Evolutionary conservation across 2,329 filamentous ascomycete species (phyloP).

Genomic region (Westerdykella aurantiaca): DNA sequence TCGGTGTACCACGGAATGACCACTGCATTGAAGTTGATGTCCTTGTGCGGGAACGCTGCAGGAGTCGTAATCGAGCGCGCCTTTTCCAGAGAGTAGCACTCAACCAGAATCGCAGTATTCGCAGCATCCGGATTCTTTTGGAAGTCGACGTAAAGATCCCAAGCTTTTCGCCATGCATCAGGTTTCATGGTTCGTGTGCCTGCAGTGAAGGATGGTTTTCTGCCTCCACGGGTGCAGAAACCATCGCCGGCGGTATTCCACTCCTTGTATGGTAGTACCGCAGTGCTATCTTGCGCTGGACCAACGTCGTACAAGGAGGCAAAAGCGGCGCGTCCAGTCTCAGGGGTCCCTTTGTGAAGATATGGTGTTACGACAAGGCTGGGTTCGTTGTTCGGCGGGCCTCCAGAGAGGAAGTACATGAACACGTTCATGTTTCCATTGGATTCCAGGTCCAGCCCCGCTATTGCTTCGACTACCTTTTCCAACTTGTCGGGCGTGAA

Average conservation of each 20-base stretch:
- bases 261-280: conserved; percentile 30
- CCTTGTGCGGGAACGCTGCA: conserved; percentile 28
- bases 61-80: conserved; percentile 13
- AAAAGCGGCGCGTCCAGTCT: conserved; percentile 30
- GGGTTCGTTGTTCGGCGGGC: conserved; percentile 16
- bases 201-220: conserved; percentile 38
- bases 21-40: conserved; percentile 35
- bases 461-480: conserved; percentile 32
- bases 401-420: conserved; percentile 28
- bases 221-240: conserved; percentile 35
- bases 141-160: conserved; percentile 37
- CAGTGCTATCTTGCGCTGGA: conserved; percentile 13
- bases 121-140: conserved; percentile 26
- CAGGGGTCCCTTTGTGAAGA: conserved; percentile 31
- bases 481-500: conserved; percentile 26
- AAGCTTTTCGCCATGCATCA: conserved; percentile 36
- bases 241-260: conserved; percentile 39
- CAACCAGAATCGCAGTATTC: conserved; percentile 31
- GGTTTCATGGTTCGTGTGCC: conserved; percentile 33
- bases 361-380: conserved; percentile 26
- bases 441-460: conserved; percentile 33
- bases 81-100: conserved; percentile 36
- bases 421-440: conserved; percentile 29
- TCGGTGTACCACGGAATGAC: conserved; percentile 40
- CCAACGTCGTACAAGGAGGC: conserved; percentile 33